Percentiles rank a stretch among this genome's conserved stretches.
These are phyloP conservation scores for Tuber magnatum DNA, from an alignment of 495 filamentous ascomycete species.

Conservation along the genomic window DNA sequence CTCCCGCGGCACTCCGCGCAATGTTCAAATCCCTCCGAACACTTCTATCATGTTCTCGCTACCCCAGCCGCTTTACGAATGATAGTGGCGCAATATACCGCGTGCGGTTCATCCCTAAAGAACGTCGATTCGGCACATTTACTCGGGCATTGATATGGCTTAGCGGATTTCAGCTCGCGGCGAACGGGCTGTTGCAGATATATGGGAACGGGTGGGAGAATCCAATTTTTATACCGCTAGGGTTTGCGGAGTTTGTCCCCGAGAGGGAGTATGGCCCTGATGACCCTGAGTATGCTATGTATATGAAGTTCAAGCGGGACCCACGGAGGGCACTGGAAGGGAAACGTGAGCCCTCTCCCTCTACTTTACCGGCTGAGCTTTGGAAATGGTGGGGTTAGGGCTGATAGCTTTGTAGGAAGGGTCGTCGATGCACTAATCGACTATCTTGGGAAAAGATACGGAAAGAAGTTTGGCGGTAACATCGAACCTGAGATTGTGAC, in stretches of 20 bases:
- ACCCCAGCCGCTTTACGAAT: conserved; percentile 26
- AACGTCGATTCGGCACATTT: conserved; percentile 16
- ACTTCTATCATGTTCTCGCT: conserved; percentile 31
- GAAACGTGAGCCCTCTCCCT: conserved; percentile 14
- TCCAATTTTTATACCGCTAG: conserved; percentile 35
- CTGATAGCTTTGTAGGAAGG: conserved; percentile 23
- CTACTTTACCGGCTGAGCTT: background rate
- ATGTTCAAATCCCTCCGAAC: conserved; percentile 35
- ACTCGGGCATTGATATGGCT: conserved; percentile 22
- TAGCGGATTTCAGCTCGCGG: conserved; percentile 24
- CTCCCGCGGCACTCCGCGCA: conserved; percentile 12
- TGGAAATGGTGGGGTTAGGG: conserved; percentile 8
- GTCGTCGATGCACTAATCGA: conserved; percentile 21
- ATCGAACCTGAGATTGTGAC: conserved; percentile 27
- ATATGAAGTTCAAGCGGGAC: conserved; percentile 28
- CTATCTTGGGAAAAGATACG: conserved; percentile 19
- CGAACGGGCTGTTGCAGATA: conserved; percentile 15
- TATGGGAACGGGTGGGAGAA: conserved; percentile 30
- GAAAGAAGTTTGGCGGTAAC: conserved; percentile 25
- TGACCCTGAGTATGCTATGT: conserved; percentile 28
- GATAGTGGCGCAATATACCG: conserved; percentile 28
- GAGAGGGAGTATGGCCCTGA: conserved; percentile 16
- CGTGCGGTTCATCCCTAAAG: conserved; percentile 34
- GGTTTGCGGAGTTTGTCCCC: conserved; percentile 21
- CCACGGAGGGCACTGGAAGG: conserved; percentile 15